Percentiles rank a stretch among this genome's conserved stretches.
Evolutionary conservation across 164 flowering plant genomes (phyloP).

Genomic region (Nelumbo lutea): DNA sequence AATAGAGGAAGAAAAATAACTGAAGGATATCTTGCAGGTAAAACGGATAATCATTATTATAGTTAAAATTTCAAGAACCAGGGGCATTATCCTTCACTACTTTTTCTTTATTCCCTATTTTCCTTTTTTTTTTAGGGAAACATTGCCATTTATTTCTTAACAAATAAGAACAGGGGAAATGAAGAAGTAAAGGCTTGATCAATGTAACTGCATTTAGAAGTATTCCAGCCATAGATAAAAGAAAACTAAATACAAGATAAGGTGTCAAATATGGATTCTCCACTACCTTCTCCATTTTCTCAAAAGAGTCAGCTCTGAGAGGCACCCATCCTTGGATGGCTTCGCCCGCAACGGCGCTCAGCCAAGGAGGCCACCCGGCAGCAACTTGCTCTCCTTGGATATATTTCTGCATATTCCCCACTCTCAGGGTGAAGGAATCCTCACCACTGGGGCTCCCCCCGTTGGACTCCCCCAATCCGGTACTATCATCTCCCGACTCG

Average conservation of each 20-base stretch:
- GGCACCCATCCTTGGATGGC: slow-evolving; percentile 89
- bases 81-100: not conserved
- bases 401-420: slow-evolving; percentile 44
- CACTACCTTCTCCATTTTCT: slow-evolving; percentile 80
- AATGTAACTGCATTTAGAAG: not conserved
- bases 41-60: not conserved
- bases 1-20: not conserved
- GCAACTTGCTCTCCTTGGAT: slow-evolving; percentile 66
- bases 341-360: slow-evolving; percentile 64
- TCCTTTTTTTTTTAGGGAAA: not conserved
- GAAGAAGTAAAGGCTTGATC: not conserved
- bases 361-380: slow-evolving; percentile 95
- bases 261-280: not conserved
- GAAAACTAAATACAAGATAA: not conserved
- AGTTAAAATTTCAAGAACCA: too few relatives aligned
- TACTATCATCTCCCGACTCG: not conserved
- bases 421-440: slow-evolving; percentile 32
- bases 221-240: not conserved
- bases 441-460: slow-evolving; percentile 27
- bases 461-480: slow-evolving; percentile 25
- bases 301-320: slow-evolving; percentile 58
- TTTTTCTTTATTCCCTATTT: not conserved
- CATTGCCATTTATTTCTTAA: not conserved
- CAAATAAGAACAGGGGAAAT: not conserved
- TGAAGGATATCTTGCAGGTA: not conserved